Percentiles rank a stretch among this genome's conserved stretches.
These are phyloP conservation scores for Fremontodendron californicum DNA, from an alignment of 345 rosid genomes.

Conservation along the genomic window DNA sequence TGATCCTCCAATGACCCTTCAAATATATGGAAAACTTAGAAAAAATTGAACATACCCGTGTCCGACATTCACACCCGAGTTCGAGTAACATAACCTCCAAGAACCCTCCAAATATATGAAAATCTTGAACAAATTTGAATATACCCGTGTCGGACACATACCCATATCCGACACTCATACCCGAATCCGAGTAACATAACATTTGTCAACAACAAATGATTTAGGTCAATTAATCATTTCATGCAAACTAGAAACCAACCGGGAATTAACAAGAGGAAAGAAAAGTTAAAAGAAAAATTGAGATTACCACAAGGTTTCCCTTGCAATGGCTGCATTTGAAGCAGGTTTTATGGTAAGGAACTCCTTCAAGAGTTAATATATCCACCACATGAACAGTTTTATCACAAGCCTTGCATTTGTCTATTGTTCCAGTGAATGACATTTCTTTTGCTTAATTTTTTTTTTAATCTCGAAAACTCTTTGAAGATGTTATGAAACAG, in stretches of 20 bases:
- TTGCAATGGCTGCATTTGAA: conserved; percentile 97
- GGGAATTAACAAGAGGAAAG: not conserved
- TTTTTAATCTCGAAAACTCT: not conserved
- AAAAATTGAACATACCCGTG: too few relatives aligned
- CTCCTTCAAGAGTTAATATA: conserved; percentile 78
- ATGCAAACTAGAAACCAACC: not conserved
- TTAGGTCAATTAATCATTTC: not conserved
- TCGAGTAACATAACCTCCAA: too few relatives aligned
- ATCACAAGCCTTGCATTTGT: conserved; percentile 96
- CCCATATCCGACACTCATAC: too few relatives aligned
- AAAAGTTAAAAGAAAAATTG: not conserved
- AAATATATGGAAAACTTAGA: too few relatives aligned
- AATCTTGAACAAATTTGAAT: too few relatives aligned
- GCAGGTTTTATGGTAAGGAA: conserved; percentile 83
- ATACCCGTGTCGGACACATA: too few relatives aligned
- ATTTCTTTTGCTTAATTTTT: conserved; percentile 13
- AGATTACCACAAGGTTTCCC: conserved; percentile 74
- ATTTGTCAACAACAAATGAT: not conserved
- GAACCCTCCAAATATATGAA: too few relatives aligned
- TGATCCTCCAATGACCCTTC: too few relatives aligned
- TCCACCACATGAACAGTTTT: conserved; percentile 92
- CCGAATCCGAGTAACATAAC: too few relatives aligned
- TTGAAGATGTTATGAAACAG: not conserved
- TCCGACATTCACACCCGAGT: too few relatives aligned
- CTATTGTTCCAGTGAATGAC: conserved; percentile 93